phyloP scores from a whole-genome alignment of 306 rosid species.

The Quercus suber region DNA sequence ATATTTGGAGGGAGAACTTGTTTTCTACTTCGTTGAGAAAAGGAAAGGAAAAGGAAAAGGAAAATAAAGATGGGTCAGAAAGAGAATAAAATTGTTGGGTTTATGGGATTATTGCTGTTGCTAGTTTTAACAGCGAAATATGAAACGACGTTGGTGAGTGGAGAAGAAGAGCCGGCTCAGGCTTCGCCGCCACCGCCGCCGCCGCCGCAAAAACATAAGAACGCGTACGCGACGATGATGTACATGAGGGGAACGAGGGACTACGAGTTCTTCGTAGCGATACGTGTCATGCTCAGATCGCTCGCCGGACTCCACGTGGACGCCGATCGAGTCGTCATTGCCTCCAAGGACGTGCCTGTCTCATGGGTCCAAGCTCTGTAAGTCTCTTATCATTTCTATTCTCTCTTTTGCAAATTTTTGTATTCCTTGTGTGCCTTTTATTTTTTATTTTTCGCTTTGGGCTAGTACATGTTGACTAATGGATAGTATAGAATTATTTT shows the following conservation, averaged over 20 bases:
- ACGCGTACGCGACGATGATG: slow-evolving; percentile 97
- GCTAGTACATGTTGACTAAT: no score
- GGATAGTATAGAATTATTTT: no score
- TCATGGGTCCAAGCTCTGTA: slow-evolving; percentile 77
- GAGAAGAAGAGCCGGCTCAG: background rate
- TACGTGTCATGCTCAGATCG: slow-evolving; percentile 70
- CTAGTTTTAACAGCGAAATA: background rate
- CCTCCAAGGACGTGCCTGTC: slow-evolving; percentile 76
- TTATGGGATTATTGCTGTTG: slow-evolving; percentile 4
- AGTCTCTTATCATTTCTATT: slow-evolving; percentile 10
- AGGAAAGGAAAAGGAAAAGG: background rate
- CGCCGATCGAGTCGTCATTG: slow-evolving; percentile 92
- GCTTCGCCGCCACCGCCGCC: no score
- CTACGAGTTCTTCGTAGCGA: slow-evolving; percentile 82
- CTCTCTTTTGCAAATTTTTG: background rate
- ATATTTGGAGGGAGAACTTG: no score
- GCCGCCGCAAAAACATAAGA: slow-evolving; percentile 11
- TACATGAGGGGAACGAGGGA: slow-evolving; percentile 87
- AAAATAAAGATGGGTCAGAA: background rate
- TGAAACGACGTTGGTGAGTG: background rate
- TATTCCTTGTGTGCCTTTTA: background rate
- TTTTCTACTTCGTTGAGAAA: background rate
- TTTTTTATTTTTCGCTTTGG: no score
- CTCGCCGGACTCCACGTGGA: slow-evolving; percentile 49
- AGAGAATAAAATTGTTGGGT: slow-evolving; percentile 13